Conservation (phyloP, 495 filamentous ascomycete genomes). For the Talaromyces ruber region DNA sequence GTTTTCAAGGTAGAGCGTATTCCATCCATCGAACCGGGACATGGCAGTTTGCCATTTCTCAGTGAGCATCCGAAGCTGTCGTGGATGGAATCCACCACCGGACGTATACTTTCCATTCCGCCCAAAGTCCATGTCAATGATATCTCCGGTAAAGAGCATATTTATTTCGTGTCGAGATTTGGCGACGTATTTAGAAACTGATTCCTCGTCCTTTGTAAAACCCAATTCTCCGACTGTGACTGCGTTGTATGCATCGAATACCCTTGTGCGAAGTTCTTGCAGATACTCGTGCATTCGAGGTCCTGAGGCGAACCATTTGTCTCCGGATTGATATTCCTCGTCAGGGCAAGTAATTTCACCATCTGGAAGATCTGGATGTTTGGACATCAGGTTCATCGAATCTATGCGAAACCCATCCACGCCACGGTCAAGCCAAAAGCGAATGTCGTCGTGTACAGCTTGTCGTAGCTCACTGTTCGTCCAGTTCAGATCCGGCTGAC, state of each 20-base stretch:
- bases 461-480: slow-evolving; percentile 27
- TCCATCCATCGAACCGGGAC: slow-evolving; percentile 35
- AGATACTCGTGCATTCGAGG: slow-evolving; percentile 43
- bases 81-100: slow-evolving; percentile 10
- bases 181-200: slow-evolving; percentile 36
- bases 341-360: slow-evolving; percentile 4
- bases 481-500: slow-evolving; percentile 41
- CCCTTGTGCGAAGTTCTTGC: slow-evolving; percentile 28
- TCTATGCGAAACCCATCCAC: slow-evolving; percentile 40
- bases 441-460: slow-evolving; percentile 32
- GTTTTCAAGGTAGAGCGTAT: slow-evolving; percentile 42
- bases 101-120: slow-evolving; percentile 15
- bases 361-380: slow-evolving; percentile 28
- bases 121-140: slow-evolving; percentile 34
- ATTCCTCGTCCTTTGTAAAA: slow-evolving; percentile 28
- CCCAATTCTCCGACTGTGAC: slow-evolving; percentile 57
- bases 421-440: slow-evolving; percentile 39
- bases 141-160: slow-evolving; percentile 32
- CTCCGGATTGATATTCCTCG: slow-evolving; percentile 24
- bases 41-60: slow-evolving; percentile 29
- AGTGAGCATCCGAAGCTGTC: slow-evolving; percentile 21
- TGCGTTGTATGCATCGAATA: slow-evolving; percentile 48
- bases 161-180: neutral
- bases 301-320: slow-evolving; percentile 30
- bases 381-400: slow-evolving; percentile 37